Evolutionary conservation across 805 yeast genomes (phyloP).

Genomic region (Lipomyces kockii): DNA sequence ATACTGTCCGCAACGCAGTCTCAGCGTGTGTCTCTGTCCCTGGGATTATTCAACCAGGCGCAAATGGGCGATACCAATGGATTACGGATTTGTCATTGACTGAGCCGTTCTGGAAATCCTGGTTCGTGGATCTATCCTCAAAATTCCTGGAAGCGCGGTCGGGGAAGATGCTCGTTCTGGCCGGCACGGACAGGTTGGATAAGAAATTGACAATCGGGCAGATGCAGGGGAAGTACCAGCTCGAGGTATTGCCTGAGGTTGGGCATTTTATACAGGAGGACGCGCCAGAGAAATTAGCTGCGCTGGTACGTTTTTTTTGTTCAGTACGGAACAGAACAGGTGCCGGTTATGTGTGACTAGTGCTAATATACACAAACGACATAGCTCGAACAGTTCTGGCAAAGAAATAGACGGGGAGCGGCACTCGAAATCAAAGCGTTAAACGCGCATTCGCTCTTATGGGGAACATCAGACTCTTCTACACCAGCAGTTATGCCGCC

Average conservation of each 20-base stretch:
- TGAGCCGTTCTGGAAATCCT: slow-evolving; percentile 68
- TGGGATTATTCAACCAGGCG: slow-evolving; percentile 52
- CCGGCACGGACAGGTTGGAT: slow-evolving; percentile 89
- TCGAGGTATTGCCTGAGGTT: slow-evolving; percentile 75
- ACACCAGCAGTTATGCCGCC: not conserved
- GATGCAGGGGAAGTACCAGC: slow-evolving; percentile 94
- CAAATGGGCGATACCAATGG: slow-evolving; percentile 54
- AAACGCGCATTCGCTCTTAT: not conserved
- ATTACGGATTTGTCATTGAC: slow-evolving; percentile 65
- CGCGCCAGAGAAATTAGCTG: slow-evolving; percentile 68
- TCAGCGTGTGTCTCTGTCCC: slow-evolving; percentile 85
- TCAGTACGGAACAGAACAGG: too few relatives aligned
- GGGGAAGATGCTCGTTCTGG: slow-evolving; percentile 75
- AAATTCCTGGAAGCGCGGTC: slow-evolving; percentile 55
- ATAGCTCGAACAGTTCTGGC: slow-evolving; percentile 23
- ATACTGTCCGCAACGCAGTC: slow-evolving; percentile 56
- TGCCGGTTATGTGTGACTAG: not conserved
- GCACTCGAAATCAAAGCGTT: slow-evolving; percentile 14
- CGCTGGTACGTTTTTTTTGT: slow-evolving; percentile 11
- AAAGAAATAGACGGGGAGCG: slow-evolving; percentile 30
- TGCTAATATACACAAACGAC: not conserved
- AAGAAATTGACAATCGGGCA: slow-evolving; percentile 88
- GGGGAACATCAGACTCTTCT: not conserved
- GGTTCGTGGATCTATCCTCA: slow-evolving; percentile 77
- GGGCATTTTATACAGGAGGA: slow-evolving; percentile 99